phyloP scores from a whole-genome alignment of 2,329 filamentous ascomycete genomes.

The Fusarium annulatum region DNA sequence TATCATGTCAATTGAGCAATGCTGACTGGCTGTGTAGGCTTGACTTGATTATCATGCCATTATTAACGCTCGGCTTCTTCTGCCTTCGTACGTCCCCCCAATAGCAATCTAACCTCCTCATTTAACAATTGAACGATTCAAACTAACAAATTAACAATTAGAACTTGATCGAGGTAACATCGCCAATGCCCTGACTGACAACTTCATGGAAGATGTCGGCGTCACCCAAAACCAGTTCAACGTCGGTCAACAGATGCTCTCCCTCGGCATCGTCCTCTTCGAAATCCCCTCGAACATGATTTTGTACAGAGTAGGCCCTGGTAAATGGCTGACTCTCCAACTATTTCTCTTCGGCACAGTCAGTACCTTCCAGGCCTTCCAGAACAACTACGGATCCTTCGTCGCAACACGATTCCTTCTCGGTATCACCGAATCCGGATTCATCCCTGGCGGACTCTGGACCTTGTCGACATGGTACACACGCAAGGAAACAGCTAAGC shows the following conservation, averaged over 20 bases:
- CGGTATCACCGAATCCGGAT: slow-evolving; percentile 65
- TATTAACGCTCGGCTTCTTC: slow-evolving; percentile 55
- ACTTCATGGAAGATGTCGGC: slow-evolving; percentile 61
- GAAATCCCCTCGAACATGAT: slow-evolving; percentile 55
- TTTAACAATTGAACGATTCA: not conserved
- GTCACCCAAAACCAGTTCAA: slow-evolving; percentile 65
- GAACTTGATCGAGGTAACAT: slow-evolving; percentile 55
- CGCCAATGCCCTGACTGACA: slow-evolving; percentile 60
- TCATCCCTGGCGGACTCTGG: slow-evolving; percentile 63
- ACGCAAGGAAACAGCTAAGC: slow-evolving; percentile 61
- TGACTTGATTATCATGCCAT: slow-evolving; percentile 56
- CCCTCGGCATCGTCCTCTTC: slow-evolving; percentile 60
- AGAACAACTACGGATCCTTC: slow-evolving; percentile 58
- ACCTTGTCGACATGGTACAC: slow-evolving; percentile 68
- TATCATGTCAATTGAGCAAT: not conserved
- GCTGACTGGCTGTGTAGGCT: slow-evolving; percentile 40
- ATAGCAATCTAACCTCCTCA: fast-evolving
- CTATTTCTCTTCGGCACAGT: slow-evolving; percentile 65
- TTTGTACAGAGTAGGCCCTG: slow-evolving; percentile 53
- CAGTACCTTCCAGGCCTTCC: slow-evolving; percentile 65
- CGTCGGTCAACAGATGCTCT: slow-evolving; percentile 62
- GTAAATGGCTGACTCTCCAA: slow-evolving; percentile 65
- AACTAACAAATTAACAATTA: not conserved
- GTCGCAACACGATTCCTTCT: slow-evolving; percentile 63
- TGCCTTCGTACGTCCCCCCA: slow-evolving; percentile 50